These are phyloP conservation scores for Cichorium intybus DNA, from an alignment of 140 eudicot genomes.

Conservation along the genomic window DNA sequence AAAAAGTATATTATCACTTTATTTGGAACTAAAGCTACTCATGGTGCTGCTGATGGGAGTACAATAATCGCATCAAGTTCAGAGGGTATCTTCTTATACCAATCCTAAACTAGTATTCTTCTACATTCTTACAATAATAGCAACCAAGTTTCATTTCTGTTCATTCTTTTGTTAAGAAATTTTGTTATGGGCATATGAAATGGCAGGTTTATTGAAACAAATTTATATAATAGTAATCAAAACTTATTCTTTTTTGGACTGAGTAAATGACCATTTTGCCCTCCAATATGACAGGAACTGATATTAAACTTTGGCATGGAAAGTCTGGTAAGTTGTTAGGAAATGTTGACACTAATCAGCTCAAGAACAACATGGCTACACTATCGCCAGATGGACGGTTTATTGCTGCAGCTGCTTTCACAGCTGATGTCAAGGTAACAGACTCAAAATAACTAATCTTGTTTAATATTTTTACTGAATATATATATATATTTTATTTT, in stretches of 20 bases:
- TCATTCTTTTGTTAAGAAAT: neutral
- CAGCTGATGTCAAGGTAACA: conserved; percentile 94
- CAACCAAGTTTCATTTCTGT: too few species aligned
- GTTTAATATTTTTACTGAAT: neutral
- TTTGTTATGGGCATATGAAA: neutral
- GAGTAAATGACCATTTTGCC: neutral
- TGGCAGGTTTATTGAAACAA: neutral
- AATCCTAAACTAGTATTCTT: conserved; percentile 8
- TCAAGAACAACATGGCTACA: conserved; percentile 91
- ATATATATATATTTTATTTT: conserved; percentile 7
- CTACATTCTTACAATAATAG: neutral
- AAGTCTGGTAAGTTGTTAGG: conserved; percentile 81
- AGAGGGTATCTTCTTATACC: conserved; percentile 56
- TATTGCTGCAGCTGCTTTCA: conserved; percentile 98
- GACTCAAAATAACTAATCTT: neutral
- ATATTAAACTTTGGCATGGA: conserved; percentile 90
- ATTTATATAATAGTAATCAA: neutral
- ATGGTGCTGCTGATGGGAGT: conserved; percentile 98
- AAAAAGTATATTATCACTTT: conserved; percentile 65
- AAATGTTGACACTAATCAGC: conserved; percentile 89
- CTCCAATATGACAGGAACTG: conserved; percentile 55
- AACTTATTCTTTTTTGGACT: neutral
- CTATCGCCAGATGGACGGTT: conserved; percentile 94
- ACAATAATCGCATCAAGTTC: conserved; percentile 84
- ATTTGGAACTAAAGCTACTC: conserved; percentile 67